A percentile compares a stretch with the other conserved stretches of the same genome.
phyloP scores from a whole-genome alignment of 2,329 filamentous ascomycete genomes.

The Aspergillus aculeatus region DNA sequence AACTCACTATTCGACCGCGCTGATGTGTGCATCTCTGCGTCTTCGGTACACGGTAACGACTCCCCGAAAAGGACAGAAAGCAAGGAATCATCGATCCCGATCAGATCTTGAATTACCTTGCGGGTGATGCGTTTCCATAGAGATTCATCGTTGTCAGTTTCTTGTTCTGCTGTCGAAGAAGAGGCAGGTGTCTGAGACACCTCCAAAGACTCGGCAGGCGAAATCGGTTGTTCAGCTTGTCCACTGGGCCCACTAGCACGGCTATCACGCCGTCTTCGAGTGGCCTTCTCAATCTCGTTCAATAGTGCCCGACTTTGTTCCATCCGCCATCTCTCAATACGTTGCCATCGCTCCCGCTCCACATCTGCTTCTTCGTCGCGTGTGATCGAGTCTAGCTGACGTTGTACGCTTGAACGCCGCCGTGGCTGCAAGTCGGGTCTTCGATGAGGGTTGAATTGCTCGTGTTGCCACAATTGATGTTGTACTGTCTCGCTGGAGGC shows the following conservation, averaged over 20 bases:
- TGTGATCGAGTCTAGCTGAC: slow-evolving; percentile 55
- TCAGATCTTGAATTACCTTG: slow-evolving; percentile 81
- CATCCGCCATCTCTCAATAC: slow-evolving; percentile 88
- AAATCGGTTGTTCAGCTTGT: slow-evolving; percentile 14
- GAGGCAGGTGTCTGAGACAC: slow-evolving; percentile 56
- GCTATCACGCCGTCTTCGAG: slow-evolving; percentile 58
- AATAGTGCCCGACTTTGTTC: slow-evolving; percentile 84
- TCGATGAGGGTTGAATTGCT: slow-evolving; percentile 74
- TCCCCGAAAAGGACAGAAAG: slow-evolving; percentile 88
- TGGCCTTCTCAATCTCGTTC: slow-evolving; percentile 87
- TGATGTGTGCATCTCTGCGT: slow-evolving; percentile 19
- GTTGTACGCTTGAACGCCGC: slow-evolving; percentile 58
- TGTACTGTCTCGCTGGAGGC: slow-evolving; percentile 65
- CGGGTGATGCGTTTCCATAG: slow-evolving; percentile 80
- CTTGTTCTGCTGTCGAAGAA: slow-evolving; percentile 36
- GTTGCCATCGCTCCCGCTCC: slow-evolving; percentile 71
- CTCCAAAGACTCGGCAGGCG: slow-evolving; percentile 36
- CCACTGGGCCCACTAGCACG: slow-evolving; percentile 25
- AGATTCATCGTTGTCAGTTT: slow-evolving; percentile 58
- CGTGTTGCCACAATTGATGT: slow-evolving; percentile 85
- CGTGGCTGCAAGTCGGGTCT: slow-evolving; percentile 49
- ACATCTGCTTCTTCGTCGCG: slow-evolving; percentile 58
- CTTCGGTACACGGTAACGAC: slow-evolving; percentile 55
- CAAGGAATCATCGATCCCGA: slow-evolving; percentile 84
- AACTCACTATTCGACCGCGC: slow-evolving; percentile 34